Base-by-base conservation (phyloP, 2,329 filamentous ascomycete species). In the Colletotrichum incanum region DNA sequence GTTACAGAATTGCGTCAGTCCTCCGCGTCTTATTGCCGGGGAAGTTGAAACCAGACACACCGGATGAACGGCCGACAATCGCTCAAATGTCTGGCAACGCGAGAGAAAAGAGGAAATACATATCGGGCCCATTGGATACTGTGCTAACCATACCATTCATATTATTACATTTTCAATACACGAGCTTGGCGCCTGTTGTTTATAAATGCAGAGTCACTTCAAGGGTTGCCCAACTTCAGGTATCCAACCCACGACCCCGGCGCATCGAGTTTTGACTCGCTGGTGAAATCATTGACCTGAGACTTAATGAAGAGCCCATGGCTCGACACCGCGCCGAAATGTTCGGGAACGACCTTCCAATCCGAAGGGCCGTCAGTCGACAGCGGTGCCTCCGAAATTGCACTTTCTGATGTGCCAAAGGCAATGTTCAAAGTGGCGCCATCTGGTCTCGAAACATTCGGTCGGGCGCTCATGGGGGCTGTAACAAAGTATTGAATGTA, bases 401-500 rank as follows among this genome's bases (percentile, higher is more conserved):
- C 34, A n/a, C 67, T 70, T 31, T 75, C 75, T 18, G 81, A 76
- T 14, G 82, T 78, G 55, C 83, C 82, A 65, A 84, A 84, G 2
- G 80, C 76, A 12, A 81, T 58, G 1, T 76, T 77, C 0, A 75
- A 73, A 1, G 69, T 49, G 8, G 71, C 34, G 3, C 67, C 68
- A 2, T 70, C 59, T 26, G 52, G 11, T 28, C 9, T 68, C 74
- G 60, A 76, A 70, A 60, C 14, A 7, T 65, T 14, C 12, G 56
- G 69, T 74, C 71, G 68, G 23, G 70, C 70, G 31, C 47, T 63
- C 12, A 49, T 47, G 11, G 77, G 74, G 58, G 78, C 82, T 67
- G 84, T 82, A 43, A 89, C 84, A 75, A 93, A 90, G 78, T 93
- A 94, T 77, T 93, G 89, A 26, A 96, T 87, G 59, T 82, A 87